Conservation (phyloP, 768 basidiomycete genomes). For the Sporobolomyces pararoseus region DNA sequence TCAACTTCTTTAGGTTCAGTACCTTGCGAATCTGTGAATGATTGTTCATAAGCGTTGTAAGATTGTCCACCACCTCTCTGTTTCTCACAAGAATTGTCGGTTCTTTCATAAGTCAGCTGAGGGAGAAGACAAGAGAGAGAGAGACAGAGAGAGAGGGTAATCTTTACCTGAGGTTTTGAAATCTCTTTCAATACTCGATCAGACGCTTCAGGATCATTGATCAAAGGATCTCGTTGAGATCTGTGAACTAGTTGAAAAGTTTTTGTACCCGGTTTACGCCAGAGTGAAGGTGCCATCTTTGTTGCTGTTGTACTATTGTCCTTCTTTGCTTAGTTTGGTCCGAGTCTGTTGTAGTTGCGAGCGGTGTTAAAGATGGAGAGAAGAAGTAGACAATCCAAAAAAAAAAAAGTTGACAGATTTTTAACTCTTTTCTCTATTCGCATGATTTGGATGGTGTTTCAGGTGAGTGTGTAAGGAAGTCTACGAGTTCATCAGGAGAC, state of each 20-base stretch:
- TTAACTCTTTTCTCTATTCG: too few relatives aligned
- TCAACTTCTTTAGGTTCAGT: conserved; percentile 14
- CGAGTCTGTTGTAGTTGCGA: background rate
- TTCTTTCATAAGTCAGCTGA: background rate
- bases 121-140: background rate
- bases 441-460: too few relatives aligned
- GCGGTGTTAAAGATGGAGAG: background rate
- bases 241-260: conserved; percentile 97
- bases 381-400: too few relatives aligned
- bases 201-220: conserved; percentile 84
- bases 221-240: conserved; percentile 90
- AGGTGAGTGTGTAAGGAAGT: too few relatives aligned
- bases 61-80: conserved; percentile 7
- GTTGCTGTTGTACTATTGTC: too few relatives aligned
- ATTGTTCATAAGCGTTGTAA: background rate
- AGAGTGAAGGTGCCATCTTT: conserved; percentile 60
- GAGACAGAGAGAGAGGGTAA: background rate
- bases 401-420: too few relatives aligned
- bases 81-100: background rate
- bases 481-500: too few relatives aligned
- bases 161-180: conserved; percentile 53
- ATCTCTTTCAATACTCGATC: conserved; percentile 84
- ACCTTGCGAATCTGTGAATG: background rate
- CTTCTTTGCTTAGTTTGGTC: too few relatives aligned
- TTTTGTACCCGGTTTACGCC: conserved; percentile 78